A percentile compares a stretch with the other conserved stretches of the same genome.
Evolutionary conservation across 2,329 filamentous ascomycete species (phyloP).

Genomic region (Oidium heveae): DNA sequence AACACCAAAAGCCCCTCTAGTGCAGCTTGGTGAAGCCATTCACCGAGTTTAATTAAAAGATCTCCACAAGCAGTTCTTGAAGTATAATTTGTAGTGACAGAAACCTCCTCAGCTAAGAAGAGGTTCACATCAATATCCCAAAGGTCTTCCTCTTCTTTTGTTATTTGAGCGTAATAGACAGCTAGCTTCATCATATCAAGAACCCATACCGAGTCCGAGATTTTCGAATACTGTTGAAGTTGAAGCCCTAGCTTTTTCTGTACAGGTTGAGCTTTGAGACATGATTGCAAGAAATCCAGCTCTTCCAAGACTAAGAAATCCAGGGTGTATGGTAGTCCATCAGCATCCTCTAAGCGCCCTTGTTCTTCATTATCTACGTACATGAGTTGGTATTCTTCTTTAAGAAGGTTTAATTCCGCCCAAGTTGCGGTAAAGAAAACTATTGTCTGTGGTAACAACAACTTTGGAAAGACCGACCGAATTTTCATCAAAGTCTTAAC

Average conservation of each 20-base stretch:
- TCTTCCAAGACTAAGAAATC: conserved; percentile 88
- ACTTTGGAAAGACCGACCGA: conserved; percentile 54
- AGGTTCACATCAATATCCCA: conserved; percentile 96
- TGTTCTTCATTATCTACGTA: conserved; percentile 74
- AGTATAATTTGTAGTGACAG: conserved; percentile 87
- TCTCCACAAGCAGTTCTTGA: conserved; percentile 82
- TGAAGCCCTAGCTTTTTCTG: conserved; percentile 71
- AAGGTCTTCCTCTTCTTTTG: conserved; percentile 71
- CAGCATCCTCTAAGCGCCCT: conserved; percentile 67
- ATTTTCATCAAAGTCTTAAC: conserved; percentile 85
- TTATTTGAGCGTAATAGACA: conserved; percentile 69
- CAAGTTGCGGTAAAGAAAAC: conserved; percentile 68
- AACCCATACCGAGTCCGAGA: conserved; percentile 52
- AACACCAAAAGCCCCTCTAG: conserved; percentile 58
- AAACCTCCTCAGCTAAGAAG: conserved; percentile 84
- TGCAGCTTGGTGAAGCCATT: conserved; percentile 58
- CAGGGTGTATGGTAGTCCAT: conserved; percentile 78
- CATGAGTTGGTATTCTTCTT: conserved; percentile 49
- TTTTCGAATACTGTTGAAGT: conserved; percentile 31
- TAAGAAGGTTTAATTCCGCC: conserved; percentile 57
- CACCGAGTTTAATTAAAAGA: conserved; percentile 71
- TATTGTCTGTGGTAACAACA: conserved; percentile 61
- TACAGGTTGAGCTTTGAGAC: conserved; percentile 67
- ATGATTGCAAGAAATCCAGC: conserved; percentile 80
- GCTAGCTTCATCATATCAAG: conserved; percentile 69